A percentile compares a stretch with the other conserved stretches of the same genome.
Evolutionary conservation across 148 eudicot genomes (phyloP).

Genomic region (Cornus suecica): DNA sequence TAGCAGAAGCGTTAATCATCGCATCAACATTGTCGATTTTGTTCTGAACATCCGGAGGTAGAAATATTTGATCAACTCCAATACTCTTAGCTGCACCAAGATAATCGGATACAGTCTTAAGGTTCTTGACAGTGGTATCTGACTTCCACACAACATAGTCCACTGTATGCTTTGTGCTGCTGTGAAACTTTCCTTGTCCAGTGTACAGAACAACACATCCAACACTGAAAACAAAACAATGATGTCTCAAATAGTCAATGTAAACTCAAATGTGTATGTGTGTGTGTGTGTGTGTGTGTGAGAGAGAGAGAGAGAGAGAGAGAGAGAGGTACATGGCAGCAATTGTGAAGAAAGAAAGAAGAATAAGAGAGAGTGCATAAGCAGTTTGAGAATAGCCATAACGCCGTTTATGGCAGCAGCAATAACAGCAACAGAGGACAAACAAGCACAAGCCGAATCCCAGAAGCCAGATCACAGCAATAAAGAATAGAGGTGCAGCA

Average conservation of each 20-base stretch:
- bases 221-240: slow-evolving; percentile 38
- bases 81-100: slow-evolving; percentile 58
- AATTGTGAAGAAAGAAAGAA: slow-evolving; percentile 33
- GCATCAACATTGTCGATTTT: slow-evolving; percentile 51
- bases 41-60: slow-evolving; percentile 50
- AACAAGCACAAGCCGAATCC: slow-evolving; percentile 38
- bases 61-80: slow-evolving; percentile 39
- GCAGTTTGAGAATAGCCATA: slow-evolving; percentile 39
- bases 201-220: slow-evolving; percentile 72
- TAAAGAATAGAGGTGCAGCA: slow-evolving; percentile 31
- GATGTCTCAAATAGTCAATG: not conserved
- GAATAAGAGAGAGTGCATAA: slow-evolving; percentile 36
- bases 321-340: slow-evolving; percentile 36
- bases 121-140: slow-evolving; percentile 50
- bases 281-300: not conserved
- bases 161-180: slow-evolving; percentile 50
- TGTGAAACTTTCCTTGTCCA: slow-evolving; percentile 80
- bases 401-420: slow-evolving; percentile 33
- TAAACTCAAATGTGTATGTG: not conserved
- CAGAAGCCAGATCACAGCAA: slow-evolving; percentile 42
- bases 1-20: slow-evolving; percentile 42
- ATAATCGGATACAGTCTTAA: slow-evolving; percentile 51
- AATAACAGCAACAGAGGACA: slow-evolving; percentile 29
- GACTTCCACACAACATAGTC: slow-evolving; percentile 64
- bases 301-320: not conserved